Base-by-base conservation (phyloP, 345 rosid genomes). In the Nasturtium officinale region DNA sequence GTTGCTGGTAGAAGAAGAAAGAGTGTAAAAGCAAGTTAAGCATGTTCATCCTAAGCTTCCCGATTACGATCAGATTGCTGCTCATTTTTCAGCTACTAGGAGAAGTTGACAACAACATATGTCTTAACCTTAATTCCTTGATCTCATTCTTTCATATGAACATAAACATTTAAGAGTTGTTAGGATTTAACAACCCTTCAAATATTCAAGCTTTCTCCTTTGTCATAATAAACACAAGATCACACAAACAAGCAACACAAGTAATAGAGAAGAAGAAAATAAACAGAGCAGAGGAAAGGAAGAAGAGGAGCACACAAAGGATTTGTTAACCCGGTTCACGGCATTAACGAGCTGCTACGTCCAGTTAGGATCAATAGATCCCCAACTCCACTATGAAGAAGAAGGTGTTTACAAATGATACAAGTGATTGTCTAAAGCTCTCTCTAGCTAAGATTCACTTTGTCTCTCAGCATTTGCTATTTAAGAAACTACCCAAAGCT, bases 41-140 rank as follows among this genome's bases (percentile, higher is more conserved):
- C 64, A 59, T 59, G 64, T 37, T 59, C 64, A 59, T 37, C 47
- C 64, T 37, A 59, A 37, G 47, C 64, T 59, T 59, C 64, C 46
- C 0, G 47, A 35, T 5, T 59, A 59, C 23, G 30, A 59, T 37
- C 29, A 18, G 11, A 37, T 37, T 59, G 46, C 25, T 59, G 64
- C 64, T 59, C 64, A 59, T 5, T 59, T 59, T 13, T 37, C 64
- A 37, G 47, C 64, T 20, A 28, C 37, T 59, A 59, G 46, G 64
- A 59, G 40, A 59, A 30, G 23, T 37, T 18, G 38, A 3, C 45
- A 58, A 29, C 20, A 28, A 56, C 15, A 18, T 33, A 11, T 33
- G 43, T 43, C 16, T 18, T 58, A 9, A 58, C n/a, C 9, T 18
- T 58, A 18, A 58, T 33, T 37, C 0, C 45, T 18, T 3, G 38